Evolutionary conservation across 2,329 filamentous ascomycete genomes (phyloP).

Genomic region (Dryadomyces quercivorus): DNA sequence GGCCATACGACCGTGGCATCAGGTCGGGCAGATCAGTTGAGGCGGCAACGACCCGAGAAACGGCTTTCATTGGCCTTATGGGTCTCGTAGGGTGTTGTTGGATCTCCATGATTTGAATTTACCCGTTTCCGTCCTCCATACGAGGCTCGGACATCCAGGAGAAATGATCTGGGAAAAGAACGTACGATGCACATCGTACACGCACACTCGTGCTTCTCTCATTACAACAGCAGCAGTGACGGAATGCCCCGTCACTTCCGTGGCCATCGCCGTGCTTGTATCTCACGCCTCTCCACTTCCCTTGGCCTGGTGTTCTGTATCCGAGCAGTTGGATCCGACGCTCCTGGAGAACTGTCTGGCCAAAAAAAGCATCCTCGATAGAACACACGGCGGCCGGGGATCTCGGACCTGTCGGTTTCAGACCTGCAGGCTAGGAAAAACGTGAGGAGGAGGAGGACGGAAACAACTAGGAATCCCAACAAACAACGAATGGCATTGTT

Average conservation of each 20-base stretch:
- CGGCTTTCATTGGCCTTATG: not conserved
- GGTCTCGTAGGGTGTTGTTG: too few relatives aligned
- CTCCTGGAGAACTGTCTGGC: not conserved
- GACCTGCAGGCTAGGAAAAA: not conserved
- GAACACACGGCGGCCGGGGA: not conserved
- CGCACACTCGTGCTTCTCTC: too few relatives aligned
- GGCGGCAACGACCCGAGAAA: not conserved
- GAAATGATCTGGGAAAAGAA: too few relatives aligned
- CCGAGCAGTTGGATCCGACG: not conserved
- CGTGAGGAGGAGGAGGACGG: not conserved
- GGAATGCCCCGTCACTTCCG: too few relatives aligned
- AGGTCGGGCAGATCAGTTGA: not conserved
- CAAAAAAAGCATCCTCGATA: not conserved
- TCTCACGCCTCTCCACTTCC: too few relatives aligned
- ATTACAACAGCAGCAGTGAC: too few relatives aligned
- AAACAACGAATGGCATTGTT: not conserved
- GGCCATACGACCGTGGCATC: not conserved
- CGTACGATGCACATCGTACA: too few relatives aligned
- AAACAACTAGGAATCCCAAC: not conserved
- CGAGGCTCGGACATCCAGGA: too few relatives aligned
- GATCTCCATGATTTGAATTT: too few relatives aligned
- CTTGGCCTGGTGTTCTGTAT: not conserved
- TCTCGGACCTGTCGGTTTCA: not conserved
- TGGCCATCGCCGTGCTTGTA: too few relatives aligned
- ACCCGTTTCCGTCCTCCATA: too few relatives aligned